Base-by-base conservation (phyloP, 164 flowering plant species). In the Tinospora cordifolia region DNA sequence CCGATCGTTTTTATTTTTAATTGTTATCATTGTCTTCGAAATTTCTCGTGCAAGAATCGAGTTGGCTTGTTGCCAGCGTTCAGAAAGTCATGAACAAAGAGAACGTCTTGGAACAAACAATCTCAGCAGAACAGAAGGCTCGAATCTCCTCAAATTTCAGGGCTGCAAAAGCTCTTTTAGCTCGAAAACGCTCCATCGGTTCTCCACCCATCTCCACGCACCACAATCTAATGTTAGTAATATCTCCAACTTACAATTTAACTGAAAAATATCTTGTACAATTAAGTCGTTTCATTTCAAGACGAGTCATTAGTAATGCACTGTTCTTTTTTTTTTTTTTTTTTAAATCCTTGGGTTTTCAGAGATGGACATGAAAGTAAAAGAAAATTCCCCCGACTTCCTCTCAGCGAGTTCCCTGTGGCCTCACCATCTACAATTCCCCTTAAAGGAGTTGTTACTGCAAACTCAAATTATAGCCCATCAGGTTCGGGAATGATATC, bases 81-180 rank as follows among this genome's bases (percentile, higher is more conserved):
- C 13, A 11, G 46, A 41, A 41, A 41, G 59, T 19, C 51, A 84
- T 81, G 89, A 69, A 71, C 54, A 79, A 79, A 54, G 84, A 77
- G 71, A 83, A 84, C 66, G 72, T 17, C 5, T 44, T 39, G 12
- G 24, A 27, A 67, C 62, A 67, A 41, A 74, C 60, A 63, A 68
- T 86, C 54, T 78, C 88, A 13, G 83, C 69, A 7, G 87, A 84
- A 66, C 90, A 90, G 69, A 76, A 78, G 60, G 81, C 83, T 76
- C 87, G 93, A 71, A 91, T 91, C 63, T 80, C 93, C 22, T 83
- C 83, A 69, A 86, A 81, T 14, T 88, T 85, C 76, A 79, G 87
- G 69, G 90, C 93, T 12, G 90, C 93, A 2, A 89, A 91, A 79
- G 92, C 91, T 2, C 84, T 86, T 66, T 88, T 91, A 17, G 78